Evolutionary conservation across 352 stramenopile genomes (phyloP), one percentile per base, ranked within the genome.

Genomic region (Phytophthora pluvialis): DNA sequence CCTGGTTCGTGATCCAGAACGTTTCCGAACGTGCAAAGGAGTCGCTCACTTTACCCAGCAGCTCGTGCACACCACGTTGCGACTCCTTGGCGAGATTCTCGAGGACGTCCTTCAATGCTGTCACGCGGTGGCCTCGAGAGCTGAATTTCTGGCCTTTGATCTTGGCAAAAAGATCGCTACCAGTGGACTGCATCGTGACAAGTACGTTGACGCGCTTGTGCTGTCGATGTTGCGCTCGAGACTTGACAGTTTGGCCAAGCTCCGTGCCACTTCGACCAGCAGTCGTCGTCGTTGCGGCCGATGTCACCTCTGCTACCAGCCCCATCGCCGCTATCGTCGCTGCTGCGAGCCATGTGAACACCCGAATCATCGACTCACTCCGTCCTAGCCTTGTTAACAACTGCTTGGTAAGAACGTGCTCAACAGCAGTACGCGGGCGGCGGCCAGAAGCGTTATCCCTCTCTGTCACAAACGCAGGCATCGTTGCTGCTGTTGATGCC

Each of bases 1-100:
- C 29, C 21, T 88, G 75, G 55, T 89, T 89, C 1, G 80, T 86
- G 26, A 91, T 61, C 82, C 82, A 91, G 26, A 81, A 86, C n/a
- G 62, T 86, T 36, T 81, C 53, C 4, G 65, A 64, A 2, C 60
- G 44, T 3, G 66, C 61, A 42, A 78, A 83, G 3, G 59, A 28
- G 5, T 70, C 51, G 5, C 40, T 49, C 0, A 58, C 48, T 43
- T 70, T 76, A 1, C 67, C 46, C 4, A 86, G 56, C 4, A 80
- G 25, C 4, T 69, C 49, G 3, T 60, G 50, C 3, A 89, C 61
- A 4, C 50, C 47, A 2, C 66, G 48, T 48, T 89, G 80, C 3
- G 77, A 80, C 18, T 67, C 55, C 15, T 35, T 59, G 1, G 80
- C 73, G 36, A 83, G 62, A n/a, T 47, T 44, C 21, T 73, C 58